Percentiles rank a stretch among this genome's conserved stretches.
Conservation (phyloP, 23 red algal species). For the Gracilaria domingensis region DNA sequence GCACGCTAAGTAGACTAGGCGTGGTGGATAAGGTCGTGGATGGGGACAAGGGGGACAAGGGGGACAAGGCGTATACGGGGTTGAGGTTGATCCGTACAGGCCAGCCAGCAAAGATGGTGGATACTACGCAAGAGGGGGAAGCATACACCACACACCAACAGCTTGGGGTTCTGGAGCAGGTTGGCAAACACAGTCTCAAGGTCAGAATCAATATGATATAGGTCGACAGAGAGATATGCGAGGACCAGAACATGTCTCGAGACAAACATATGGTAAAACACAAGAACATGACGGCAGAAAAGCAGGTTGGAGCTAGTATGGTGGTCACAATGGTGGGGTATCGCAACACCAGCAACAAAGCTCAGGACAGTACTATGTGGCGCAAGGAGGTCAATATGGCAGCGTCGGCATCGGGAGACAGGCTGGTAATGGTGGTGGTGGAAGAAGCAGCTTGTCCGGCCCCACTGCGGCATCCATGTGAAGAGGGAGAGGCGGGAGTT, state of each 20-base stretch:
- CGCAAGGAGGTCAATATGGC: neutral
- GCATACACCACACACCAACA: neutral
- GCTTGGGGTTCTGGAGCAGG: neutral
- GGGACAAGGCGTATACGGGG: constrained; percentile 17
- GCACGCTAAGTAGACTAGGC: neutral
- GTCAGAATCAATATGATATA: neutral
- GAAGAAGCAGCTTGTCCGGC: constrained; percentile 43
- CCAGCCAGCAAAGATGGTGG: constrained; percentile 1
- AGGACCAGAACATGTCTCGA: neutral
- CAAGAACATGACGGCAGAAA: neutral
- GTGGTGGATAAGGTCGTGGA: neutral
- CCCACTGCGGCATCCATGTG: constrained; percentile 58
- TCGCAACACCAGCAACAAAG: neutral
- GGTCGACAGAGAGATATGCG: neutral
- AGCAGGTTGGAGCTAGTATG: constrained; percentile 7
- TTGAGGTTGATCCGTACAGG: constrained; percentile 16
- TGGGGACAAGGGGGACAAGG: neutral
- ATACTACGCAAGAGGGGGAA: neutral
- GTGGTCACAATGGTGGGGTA: neutral
- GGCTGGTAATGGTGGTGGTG: neutral
- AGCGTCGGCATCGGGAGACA: neutral
- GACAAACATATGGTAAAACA: neutral
- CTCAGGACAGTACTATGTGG: neutral
- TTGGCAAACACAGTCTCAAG: neutral
- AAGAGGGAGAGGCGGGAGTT: neutral